Base-by-base conservation (phyloP, 2,329 filamentous ascomycete genomes). In the Dothideomycetes sp. region DNA sequence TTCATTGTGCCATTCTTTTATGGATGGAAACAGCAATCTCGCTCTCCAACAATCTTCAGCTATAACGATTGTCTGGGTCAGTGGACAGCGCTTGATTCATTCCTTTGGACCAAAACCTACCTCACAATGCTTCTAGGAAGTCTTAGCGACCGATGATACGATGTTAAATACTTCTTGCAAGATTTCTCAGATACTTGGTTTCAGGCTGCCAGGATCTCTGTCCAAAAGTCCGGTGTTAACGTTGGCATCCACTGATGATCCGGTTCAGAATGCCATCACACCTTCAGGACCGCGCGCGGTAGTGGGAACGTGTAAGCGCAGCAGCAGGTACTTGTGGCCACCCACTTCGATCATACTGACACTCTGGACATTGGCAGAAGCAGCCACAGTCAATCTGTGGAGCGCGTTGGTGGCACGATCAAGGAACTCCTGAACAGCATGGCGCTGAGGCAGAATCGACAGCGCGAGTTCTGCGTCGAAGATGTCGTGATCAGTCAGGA, bases 401-500 rank as follows among this genome's bases (percentile, higher is more conserved):
- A 16, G 13, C 24, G 13, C 24, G 32, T 34, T 34, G 19, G 23
- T 25, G 19, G 24, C 8, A 10, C 17, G 32, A 15, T 34, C 32
- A 9, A 22, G 8, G 11, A 34, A 34, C n/a, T 19, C 24, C 32
- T 34, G 32, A 7, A 34, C 4, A 23, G 20, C 16, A 12, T 34
- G 32, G 15, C 32, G 15, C 10, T 24, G 19, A 23, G 20, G 20
- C n/a, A 34, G 20, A 15, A 34, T 10, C 3, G 32, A 23, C 8
- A 34, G 32, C n/a, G 32, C 32, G 13, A 23, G 10, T n/a, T 34
- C 32, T 12, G 32, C 32, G 13, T 34, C 20, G 10, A 20, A 24
- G 13, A 34, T 15, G 24, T 34, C 32, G 15, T 34, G 6, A 13
- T 34, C 20, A 16, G 32, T 34, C n/a, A 34, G 13, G n/a, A 34